phyloP scores from a whole-genome alignment of 139 green algal genomes.

The Tetradesmus obliquus region DNA sequence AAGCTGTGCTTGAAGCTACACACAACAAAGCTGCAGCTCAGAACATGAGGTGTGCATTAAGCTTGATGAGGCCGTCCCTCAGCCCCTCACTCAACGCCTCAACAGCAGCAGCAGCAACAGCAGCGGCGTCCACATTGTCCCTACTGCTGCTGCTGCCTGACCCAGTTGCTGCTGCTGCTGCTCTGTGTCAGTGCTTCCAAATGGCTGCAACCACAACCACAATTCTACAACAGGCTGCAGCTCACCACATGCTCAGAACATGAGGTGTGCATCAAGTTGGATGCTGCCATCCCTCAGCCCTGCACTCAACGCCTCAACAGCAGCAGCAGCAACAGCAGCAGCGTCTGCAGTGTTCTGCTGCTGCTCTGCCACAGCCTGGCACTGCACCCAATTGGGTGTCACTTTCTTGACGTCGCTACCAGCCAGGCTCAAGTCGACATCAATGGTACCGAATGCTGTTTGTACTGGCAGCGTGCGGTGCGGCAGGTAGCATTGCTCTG shows the following conservation, averaged over 20 bases:
- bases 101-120: neutral
- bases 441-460: neutral
- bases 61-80: no score
- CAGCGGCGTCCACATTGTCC: neutral
- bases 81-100: no score
- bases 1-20: no score
- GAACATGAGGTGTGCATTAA: no score
- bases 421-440: conserved; percentile 15
- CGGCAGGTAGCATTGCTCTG: conserved; percentile 25
- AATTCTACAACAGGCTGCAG: neutral
- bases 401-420: conserved; percentile 24
- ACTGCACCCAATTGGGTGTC: conserved; percentile 22
- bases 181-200: neutral
- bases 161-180: conserved; percentile 23
- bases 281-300: neutral
- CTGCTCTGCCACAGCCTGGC: conserved; percentile 21
- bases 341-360: neutral
- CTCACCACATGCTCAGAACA: neutral
- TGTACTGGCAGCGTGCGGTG: neutral
- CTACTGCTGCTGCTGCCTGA: neutral
- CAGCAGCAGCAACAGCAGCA: neutral
- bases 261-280: neutral
- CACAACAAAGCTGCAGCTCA: no score
- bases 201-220: neutral
- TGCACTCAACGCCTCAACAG: neutral